Evolutionary conservation across 352 stramenopile genomes (phyloP), one percentile per base, ranked within the genome.

Genomic region (Pythium brachiatum): DNA sequence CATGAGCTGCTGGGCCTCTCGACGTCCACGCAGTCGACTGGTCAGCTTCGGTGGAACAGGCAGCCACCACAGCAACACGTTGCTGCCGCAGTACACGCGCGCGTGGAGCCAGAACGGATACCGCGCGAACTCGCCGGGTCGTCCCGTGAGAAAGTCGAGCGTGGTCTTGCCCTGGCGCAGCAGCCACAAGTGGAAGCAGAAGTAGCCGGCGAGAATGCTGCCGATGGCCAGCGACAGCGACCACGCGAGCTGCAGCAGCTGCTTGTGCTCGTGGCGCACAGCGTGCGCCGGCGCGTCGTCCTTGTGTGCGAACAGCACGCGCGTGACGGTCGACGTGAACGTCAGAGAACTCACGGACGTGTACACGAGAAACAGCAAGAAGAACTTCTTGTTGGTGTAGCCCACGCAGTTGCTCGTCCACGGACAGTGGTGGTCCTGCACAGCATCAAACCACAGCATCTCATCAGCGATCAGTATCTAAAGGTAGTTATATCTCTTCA

Each of bases 361-460:
- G 73, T 94, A 93, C 1, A 88, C 15, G 20, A 93, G 62, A 59
- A 93, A 93, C 43, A 93, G 79, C 61, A 93, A 34, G 54, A 93
- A 93, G 69, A 74, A 81, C 71, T 92, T 94, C 58, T 95, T 92
- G 70, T 92, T 95, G 68, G 70, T 79, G 72, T 72, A 88, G 7
- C 78, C 86, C n/a, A 95, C 81, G 69, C 86, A 95, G 62, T 94
- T 95, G 66, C 73, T 83, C 4, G 78, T 92, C 86, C 84, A 95
- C 55, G 86, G 84, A 50, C 85, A 94, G 59, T 94, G 86, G 57
- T 95, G 85, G 59, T 95, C 82, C 73, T 81, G 38, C 26, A 48
- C 39, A 7, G 16, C 5, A 16, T 34, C 43, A 54, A 11, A 54
- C 23, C 12, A 20, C 25, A 39, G 23, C 4, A 21, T 25, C 15